Percentiles rank a stretch among this genome's conserved stretches.
Conservation (phyloP, 345 rosid genomes). For the Cardamine resedifolia region DNA sequence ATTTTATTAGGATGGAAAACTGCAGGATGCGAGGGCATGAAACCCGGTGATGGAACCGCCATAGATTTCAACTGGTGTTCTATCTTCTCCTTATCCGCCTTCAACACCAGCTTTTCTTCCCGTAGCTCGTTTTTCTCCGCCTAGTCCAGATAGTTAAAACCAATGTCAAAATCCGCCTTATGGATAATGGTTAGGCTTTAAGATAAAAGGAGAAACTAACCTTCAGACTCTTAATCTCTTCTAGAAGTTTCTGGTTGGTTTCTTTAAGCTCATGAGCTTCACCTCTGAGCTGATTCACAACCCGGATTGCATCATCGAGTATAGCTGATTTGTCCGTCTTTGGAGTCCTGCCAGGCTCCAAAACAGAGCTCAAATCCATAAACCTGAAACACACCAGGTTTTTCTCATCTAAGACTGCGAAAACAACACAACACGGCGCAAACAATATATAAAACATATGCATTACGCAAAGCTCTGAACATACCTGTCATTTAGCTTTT, state of each 20-base stretch:
- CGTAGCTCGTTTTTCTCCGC: conserved; percentile 89
- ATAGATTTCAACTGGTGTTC: conserved; percentile 68
- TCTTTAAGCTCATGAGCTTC: conserved; percentile 82
- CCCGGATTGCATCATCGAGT: conserved; percentile 75
- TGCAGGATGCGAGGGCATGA: conserved; percentile 48
- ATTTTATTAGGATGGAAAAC: conserved; percentile 63
- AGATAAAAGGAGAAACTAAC: conserved; percentile 40
- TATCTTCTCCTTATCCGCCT: conserved; percentile 74
- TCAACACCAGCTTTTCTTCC: conserved; percentile 75
- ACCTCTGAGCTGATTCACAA: conserved; percentile 68
- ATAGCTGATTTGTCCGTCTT: conserved; percentile 83
- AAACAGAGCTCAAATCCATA: conserved; percentile 68
- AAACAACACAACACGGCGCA: not conserved
- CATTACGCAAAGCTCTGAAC: not conserved
- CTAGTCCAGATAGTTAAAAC: conserved; percentile 37
- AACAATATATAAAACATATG: not conserved
- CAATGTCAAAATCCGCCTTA: not conserved
- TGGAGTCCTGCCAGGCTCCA: conserved; percentile 77
- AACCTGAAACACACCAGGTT: conserved; percentile 50
- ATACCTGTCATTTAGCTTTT: conserved; percentile 76
- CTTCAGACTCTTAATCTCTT: conserved; percentile 80
- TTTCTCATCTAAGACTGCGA: not conserved
- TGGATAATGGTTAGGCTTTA: not conserved
- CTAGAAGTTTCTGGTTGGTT: conserved; percentile 65
- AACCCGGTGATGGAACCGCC: conserved; percentile 56